Base-by-base conservation (phyloP, 2,329 filamentous ascomycete species). In the Trichophyton verrucosum region DNA sequence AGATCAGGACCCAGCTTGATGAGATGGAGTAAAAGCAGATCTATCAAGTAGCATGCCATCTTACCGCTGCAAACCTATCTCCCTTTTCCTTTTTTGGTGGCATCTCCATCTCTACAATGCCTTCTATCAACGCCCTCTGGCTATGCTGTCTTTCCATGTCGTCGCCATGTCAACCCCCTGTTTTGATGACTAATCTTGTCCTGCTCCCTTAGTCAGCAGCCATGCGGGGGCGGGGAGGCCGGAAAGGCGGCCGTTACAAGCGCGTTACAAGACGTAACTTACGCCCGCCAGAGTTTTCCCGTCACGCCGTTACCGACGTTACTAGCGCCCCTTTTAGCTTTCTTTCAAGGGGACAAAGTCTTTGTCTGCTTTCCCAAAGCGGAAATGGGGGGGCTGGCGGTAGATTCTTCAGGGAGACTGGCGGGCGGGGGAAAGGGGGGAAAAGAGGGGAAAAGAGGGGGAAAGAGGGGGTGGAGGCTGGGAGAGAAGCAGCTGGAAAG, bases 291-390 rank as follows among this genome's bases (percentile, higher is more conserved):
- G 46, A 15, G 7, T 51, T 24, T 24, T 47, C 4, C 46, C 9
- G 46, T 51, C 22, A 22, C 20, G 46, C 46, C 46, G 20, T 51
- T 51, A 51, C 46, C 3, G 3, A 4, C 46, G 33, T 30, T 53
- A 53, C 27, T 55, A 55, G 51, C 51, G 51, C 30, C 15, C 8
- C 27, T 15, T 36, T 44, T 55, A 55, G 51, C 51, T 33, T 36
- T 36, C 27, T 55, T 55, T 36, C 51, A 55, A 27, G n/a, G 20
- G 11, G 20, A 55, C 51, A 55, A 55, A 27, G 51, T 27, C 51
- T 55, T 55, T 55, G 51, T 55, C 30, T 55, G 51, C 5, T 55
- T 55, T 55, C 51, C 51, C 51, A 20, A 55, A 33, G 51, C 51
- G 51, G 51, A 55, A 22, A 51, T 13, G 11, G 13, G 46, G 1